Evolutionary conservation across 441 rosid species (phyloP), one percentile per base, ranked within the genome.

Genomic region (Kokia cookei): DNA sequence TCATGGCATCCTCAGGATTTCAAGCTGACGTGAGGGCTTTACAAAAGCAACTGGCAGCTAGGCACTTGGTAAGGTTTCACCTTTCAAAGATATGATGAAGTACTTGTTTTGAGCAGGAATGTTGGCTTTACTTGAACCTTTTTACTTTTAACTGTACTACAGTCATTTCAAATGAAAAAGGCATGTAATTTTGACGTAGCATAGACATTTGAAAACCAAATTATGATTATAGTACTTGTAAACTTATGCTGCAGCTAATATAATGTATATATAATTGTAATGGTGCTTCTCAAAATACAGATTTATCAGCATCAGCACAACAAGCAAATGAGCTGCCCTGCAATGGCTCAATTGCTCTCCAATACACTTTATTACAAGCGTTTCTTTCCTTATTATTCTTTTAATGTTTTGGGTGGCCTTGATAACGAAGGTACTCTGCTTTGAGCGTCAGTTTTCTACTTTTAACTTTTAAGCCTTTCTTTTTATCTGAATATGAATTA

Each of bases 1-100:
- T 93, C 9, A 80, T 96, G 90, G 95, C 98, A 73, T 93, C 99
- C 65, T 96, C 98, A n/a, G 99, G 99, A 4, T 96, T 96, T 81
- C 99, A 92, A 79, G 98, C 97, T 70, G 99, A 96, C 84, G 96
- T 93, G 51, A 93, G 86, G 80, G 99, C 98, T 48, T 82, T 96
- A 59, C 97, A 96, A 75, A 96, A 96, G 83, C 85, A 77, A 35
- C 79, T 96, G 76, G 81, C 89, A 13, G 94, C 98, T 1, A 91
- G 86, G 82, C 97, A 91, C 82, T 76, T 92, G 96, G 98, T 96
- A 80, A 86, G 90, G 15, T 84, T 79, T 60, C 42, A 13, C 22
- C 19, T 19, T 71, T 51, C 5, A 42, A n/a, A 17, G 19, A 48
- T 47, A 48, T 35, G 51, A 63, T n/a, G 58, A 3, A 32, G 5